Percentiles rank a stretch among this genome's conserved stretches.
Evolutionary conservation across 352 stramenopile genomes (phyloP).

Genomic region (Lagenidium giganteum): DNA sequence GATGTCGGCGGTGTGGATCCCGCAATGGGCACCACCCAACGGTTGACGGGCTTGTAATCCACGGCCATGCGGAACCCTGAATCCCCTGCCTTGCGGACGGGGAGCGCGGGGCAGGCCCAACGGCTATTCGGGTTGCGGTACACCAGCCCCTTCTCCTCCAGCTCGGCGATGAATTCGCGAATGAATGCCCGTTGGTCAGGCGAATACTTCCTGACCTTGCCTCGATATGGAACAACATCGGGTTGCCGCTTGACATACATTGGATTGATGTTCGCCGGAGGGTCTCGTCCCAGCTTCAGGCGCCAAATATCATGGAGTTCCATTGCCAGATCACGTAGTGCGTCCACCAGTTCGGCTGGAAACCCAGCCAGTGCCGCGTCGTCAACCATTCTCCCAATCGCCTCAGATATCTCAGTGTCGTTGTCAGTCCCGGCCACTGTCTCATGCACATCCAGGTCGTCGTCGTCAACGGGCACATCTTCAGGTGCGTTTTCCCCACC

Average conservation of each 20-base stretch:
- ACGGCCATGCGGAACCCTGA: conserved; percentile 12
- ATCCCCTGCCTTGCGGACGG: conserved; percentile 9
- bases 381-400: too few species aligned
- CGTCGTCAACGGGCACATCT: background rate
- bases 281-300: background rate
- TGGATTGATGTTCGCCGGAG: background rate
- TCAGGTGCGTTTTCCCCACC: too few species aligned
- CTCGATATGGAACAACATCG: background rate
- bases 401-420: too few species aligned
- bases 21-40: conserved; percentile 7
- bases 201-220: conserved; percentile 2
- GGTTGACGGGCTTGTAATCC: conserved; percentile 9
- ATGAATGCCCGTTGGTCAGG: conserved; percentile 11
- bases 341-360: background rate
- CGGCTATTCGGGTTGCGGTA: conserved; percentile 8
- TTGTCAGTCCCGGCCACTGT: background rate
- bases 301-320: conserved; percentile 5
- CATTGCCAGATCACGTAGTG: background rate
- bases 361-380: too few species aligned
- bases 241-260: background rate
- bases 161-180: conserved; percentile 4
- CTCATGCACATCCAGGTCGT: background rate
- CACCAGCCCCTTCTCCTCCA: conserved; percentile 10
- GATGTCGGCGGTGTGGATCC: conserved; percentile 11
- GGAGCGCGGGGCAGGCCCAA: conserved; percentile 9